Percentiles rank a stretch among this genome's conserved stretches.
These are phyloP conservation scores for Coemansia sp. DNA, from an alignment of 192 early-diverging fungal genomes.

Conservation along the genomic window DNA sequence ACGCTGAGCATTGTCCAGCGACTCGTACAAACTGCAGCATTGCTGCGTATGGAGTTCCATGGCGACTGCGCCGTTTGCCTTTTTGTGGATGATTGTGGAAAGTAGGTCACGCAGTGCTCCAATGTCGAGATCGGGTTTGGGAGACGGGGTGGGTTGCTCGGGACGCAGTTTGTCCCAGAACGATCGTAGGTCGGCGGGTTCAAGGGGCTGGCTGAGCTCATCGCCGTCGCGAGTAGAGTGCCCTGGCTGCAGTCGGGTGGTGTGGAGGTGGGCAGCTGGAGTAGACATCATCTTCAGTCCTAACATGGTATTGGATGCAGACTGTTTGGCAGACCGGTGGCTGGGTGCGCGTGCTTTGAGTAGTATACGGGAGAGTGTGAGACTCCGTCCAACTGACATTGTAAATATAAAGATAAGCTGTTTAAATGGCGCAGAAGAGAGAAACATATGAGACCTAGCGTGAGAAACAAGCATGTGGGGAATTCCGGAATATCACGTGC, in stretches of 20 bases:
- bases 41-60: conserved; percentile 55
- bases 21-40: conserved; percentile 60
- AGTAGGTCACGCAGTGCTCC: conserved; percentile 24
- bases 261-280: conserved; percentile 12
- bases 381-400: neutral
- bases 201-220: conserved; percentile 48
- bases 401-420: neutral
- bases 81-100: conserved; percentile 49
- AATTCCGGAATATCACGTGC: too few relatives aligned
- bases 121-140: neutral
- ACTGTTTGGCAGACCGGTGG: neutral
- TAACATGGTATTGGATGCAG: neutral
- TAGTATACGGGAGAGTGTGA: neutral
- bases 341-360: neutral
- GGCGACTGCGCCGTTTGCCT: conserved; percentile 55
- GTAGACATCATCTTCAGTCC: neutral
- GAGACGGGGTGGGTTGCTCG: conserved; percentile 2
- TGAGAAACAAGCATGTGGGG: too few relatives aligned
- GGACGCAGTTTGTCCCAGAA: conserved; percentile 34
- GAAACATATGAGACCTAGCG: too few relatives aligned
- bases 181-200: conserved; percentile 36
- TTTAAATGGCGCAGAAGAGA: neutral
- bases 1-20: conserved; percentile 41
- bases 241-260: conserved; percentile 2
- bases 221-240: conserved; percentile 42